Percentiles rank a stretch among this genome's conserved stretches.
Conservation (phyloP, 2,329 filamentous ascomycete genomes). For the Gaeumannomyces sp. region DNA sequence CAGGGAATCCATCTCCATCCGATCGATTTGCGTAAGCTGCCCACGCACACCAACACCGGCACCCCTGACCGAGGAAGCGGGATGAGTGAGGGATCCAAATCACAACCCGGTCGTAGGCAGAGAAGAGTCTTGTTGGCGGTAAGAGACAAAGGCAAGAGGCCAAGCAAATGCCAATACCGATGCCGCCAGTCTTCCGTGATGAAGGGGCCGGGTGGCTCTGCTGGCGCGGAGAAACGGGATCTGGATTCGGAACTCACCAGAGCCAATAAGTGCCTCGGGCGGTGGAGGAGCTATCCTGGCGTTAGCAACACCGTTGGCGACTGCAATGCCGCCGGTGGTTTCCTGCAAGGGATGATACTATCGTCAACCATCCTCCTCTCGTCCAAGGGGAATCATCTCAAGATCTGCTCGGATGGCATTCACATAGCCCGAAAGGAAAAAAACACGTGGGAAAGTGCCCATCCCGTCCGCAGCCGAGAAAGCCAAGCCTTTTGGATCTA, state of each 20-base stretch:
- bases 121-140: not conserved
- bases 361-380: not conserved
- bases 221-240: not conserved
- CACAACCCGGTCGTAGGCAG: no score
- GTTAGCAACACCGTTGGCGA: not conserved
- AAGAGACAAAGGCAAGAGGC: not conserved
- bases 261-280: not conserved
- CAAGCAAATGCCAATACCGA: not conserved
- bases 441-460: not conserved
- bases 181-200: not conserved
- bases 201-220: not conserved
- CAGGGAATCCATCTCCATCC: not conserved
- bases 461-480: constrained; percentile 9
- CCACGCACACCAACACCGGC: not conserved
- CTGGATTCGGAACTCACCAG: not conserved
- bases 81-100: not conserved
- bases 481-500: constrained; percentile 33
- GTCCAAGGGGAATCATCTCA: not conserved
- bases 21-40: not conserved
- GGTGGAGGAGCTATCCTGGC: not conserved
- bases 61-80: not conserved
- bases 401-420: not conserved
- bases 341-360: not conserved
- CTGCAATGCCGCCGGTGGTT: not conserved
- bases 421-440: not conserved